Conservation (phyloP, 2,329 filamentous ascomycete genomes). For the Furcasterigmium furcatum region DNA sequence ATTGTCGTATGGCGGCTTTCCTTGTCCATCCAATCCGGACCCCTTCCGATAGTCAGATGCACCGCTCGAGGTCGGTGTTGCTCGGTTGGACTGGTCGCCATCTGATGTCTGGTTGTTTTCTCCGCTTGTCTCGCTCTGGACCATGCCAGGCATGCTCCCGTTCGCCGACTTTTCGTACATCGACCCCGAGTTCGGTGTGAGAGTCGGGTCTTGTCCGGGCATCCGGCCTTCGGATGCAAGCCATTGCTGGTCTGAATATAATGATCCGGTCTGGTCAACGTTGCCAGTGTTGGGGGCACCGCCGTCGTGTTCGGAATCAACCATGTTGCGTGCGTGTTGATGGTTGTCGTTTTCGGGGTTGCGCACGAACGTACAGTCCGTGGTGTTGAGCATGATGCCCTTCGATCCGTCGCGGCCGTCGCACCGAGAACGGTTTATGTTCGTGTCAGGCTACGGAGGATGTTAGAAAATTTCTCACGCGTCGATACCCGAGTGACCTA, state of each 20-base stretch:
- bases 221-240: constrained; percentile 22
- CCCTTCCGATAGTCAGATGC: constrained; percentile 36
- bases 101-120: constrained; percentile 46
- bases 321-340: not conserved
- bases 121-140: constrained; percentile 37
- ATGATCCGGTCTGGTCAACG: not conserved
- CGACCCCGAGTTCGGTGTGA: constrained; percentile 12
- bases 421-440: not conserved
- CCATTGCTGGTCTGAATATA: constrained; percentile 25
- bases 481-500: constrained; percentile 28
- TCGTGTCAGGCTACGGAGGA: constrained; percentile 21
- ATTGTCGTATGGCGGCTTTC: not conserved
- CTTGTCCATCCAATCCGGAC: not conserved
- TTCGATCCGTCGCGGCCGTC: not conserved
- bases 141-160: constrained; percentile 29
- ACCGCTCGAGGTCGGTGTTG: constrained; percentile 57
- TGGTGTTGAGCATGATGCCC: not conserved
- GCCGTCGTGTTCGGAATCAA: constrained; percentile 9
- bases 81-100: constrained; percentile 47
- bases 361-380: not conserved
- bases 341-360: not conserved
- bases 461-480: constrained; percentile 14
- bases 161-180: constrained; percentile 28
- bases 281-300: not conserved
- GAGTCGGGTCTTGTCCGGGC: constrained; percentile 5